Percentiles rank a stretch among this genome's conserved stretches.
phyloP scores from a whole-genome alignment of 1,284 basidiomycete genomes.

The Ceratobasidium sp. region DNA sequence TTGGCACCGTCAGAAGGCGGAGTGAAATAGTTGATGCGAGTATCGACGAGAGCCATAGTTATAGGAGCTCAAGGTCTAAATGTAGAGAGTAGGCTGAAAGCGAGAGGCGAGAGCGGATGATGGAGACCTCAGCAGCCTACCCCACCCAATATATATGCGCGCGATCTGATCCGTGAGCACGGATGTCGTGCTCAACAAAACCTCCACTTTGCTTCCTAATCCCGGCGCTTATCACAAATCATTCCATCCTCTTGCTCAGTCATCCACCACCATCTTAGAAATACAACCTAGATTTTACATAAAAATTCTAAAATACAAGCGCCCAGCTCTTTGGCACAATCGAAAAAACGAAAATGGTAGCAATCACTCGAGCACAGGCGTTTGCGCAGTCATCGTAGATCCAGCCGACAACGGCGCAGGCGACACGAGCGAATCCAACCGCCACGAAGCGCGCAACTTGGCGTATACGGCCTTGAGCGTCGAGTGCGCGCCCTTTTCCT shows the following conservation, averaged over 20 bases:
- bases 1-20: constrained; percentile 51
- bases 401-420: constrained; percentile 21
- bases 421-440: constrained; percentile 34
- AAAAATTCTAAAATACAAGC: constrained; percentile 8
- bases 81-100: neutral
- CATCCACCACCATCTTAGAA: constrained; percentile 27
- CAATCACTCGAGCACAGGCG: constrained; percentile 22
- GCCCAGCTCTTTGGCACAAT: neutral
- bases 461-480: constrained; percentile 63
- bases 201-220: constrained; percentile 13
- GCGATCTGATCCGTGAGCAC: neutral
- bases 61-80: too few species aligned
- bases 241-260: neutral
- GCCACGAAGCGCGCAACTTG: constrained; percentile 60
- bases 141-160: neutral
- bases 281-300: constrained; percentile 19
- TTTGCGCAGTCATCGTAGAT: constrained; percentile 9
- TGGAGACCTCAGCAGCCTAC: neutral
- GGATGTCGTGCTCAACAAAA: constrained; percentile 28
- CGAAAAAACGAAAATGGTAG: constrained; percentile 25
- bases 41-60: constrained; percentile 44
- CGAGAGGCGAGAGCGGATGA: neutral
- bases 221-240: neutral
- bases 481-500: constrained; percentile 65
- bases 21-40: constrained; percentile 49